These are phyloP conservation scores for Bolboschoenoplectus hybrid DNA, from an alignment of 202 grass and related monocot genomes.

Conservation along the genomic window DNA sequence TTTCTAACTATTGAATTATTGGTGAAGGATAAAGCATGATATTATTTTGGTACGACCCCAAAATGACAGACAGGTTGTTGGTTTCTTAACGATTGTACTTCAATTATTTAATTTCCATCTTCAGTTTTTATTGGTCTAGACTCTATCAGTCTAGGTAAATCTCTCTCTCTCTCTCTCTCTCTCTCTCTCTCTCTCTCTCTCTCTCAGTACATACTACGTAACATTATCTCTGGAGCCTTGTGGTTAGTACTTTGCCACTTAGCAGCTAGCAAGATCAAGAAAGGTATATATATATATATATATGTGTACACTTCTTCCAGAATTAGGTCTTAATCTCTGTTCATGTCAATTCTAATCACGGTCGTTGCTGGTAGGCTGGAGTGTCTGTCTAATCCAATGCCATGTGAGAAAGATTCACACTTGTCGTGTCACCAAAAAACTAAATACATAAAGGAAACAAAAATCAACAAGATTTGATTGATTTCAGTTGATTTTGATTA, in stretches of 20 bases:
- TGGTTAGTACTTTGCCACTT: slow-evolving; percentile 13
- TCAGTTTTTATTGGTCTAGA: background rate
- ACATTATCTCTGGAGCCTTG: background rate
- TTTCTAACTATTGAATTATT: background rate
- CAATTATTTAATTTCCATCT: background rate
- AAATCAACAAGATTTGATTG: background rate
- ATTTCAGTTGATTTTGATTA: background rate
- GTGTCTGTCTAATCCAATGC: background rate
- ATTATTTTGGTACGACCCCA: background rate
- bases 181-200: background rate
- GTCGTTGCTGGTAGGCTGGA: background rate
- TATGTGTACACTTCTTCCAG: background rate
- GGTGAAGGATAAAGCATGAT: background rate
- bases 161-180: background rate
- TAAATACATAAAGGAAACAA: background rate
- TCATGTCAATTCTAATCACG: background rate
- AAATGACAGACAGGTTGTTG: slow-evolving; percentile 17
- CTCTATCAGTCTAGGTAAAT: background rate
- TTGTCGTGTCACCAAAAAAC: background rate
- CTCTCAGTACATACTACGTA: background rate
- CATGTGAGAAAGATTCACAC: background rate
- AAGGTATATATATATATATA: no score
- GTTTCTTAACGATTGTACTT: background rate
- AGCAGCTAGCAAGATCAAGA: background rate
- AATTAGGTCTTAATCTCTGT: background rate